Percentiles rank a stretch among this genome's conserved stretches.
Evolutionary conservation across 2,329 filamentous ascomycete species (phyloP).

Genomic region (Immersiporthe knoxdaviesiana): DNA sequence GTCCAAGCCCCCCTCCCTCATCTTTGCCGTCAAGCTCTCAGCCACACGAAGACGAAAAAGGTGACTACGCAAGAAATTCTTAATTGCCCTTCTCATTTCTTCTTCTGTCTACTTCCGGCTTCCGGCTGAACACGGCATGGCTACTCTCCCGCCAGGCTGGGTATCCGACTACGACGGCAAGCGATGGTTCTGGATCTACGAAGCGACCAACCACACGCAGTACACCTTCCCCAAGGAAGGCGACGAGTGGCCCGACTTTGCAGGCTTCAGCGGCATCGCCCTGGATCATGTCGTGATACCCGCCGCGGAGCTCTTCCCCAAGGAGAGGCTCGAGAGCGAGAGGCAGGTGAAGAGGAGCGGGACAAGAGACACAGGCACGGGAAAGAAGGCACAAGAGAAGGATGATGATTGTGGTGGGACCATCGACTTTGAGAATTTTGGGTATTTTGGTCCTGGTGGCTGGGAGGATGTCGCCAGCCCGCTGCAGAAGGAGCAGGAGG

Average conservation of each 20-base stretch:
- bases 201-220: constrained; percentile 56
- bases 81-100: no score
- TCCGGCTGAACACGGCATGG: constrained; percentile 36
- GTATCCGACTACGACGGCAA: constrained; percentile 60
- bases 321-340: constrained; percentile 57
- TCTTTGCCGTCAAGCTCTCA: background rate
- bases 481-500: background rate
- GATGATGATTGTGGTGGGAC: constrained; percentile 31
- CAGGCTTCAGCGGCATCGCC: constrained; percentile 32
- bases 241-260: constrained; percentile 60
- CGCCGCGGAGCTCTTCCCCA: constrained; percentile 49
- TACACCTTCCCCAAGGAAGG: constrained; percentile 61
- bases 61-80: background rate
- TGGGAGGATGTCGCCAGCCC: constrained; percentile 49
- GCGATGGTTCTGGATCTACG: constrained; percentile 63
- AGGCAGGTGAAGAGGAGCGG: constrained; percentile 47
- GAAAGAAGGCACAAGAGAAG: background rate
- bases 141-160: constrained; percentile 56
- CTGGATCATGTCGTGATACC: constrained; percentile 38
- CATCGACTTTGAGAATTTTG: constrained; percentile 51
- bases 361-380: background rate
- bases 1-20: background rate
- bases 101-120: background rate
- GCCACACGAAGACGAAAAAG: background rate
- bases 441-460: constrained; percentile 53